These are phyloP conservation scores for Calonectria pauciramosa DNA, from an alignment of 2,329 filamentous ascomycete genomes.

Conservation along the genomic window DNA sequence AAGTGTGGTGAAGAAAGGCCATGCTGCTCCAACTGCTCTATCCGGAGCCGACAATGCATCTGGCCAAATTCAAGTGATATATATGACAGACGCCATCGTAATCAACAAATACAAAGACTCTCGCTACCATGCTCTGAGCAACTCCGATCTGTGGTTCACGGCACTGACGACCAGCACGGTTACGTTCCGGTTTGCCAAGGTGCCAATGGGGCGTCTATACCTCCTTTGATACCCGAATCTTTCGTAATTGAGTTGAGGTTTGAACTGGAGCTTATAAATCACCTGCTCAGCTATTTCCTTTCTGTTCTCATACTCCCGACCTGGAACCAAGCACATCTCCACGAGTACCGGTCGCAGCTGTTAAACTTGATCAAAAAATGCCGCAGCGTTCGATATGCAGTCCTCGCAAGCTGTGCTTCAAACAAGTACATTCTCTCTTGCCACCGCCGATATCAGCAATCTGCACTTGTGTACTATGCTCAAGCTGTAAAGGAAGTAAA, in stretches of 20 bases:
- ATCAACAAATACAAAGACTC: background rate
- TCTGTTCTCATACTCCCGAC: constrained; percentile 19
- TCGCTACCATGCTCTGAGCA: background rate
- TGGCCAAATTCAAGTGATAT: constrained; percentile 20
- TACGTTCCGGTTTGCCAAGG: background rate
- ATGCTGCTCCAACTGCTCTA: constrained; percentile 24
- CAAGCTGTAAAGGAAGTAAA: constrained; percentile 9
- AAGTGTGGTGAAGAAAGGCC: constrained; percentile 23
- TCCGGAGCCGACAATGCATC: background rate
- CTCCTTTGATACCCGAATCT: background rate
- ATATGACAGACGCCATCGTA: constrained; percentile 11
- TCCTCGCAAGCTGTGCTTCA: constrained; percentile 16
- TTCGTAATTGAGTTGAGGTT: background rate
- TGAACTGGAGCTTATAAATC: constrained; percentile 20
- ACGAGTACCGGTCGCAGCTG: constrained; percentile 12
- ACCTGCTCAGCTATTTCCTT: constrained; percentile 16
- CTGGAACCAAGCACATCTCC: background rate
- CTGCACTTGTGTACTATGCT: constrained; percentile 19
- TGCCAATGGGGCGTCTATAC: background rate
- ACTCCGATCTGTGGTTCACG: no score
- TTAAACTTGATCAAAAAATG: constrained; percentile 16
- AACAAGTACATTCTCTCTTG: constrained; percentile 19
- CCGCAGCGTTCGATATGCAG: constrained; percentile 14
- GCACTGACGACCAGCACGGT: background rate
- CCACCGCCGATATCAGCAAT: background rate